Evolutionary conservation across 768 basidiomycete genomes (phyloP), one percentile per base, ranked within the genome.

Genomic region (Hypholoma sublateritium): DNA sequence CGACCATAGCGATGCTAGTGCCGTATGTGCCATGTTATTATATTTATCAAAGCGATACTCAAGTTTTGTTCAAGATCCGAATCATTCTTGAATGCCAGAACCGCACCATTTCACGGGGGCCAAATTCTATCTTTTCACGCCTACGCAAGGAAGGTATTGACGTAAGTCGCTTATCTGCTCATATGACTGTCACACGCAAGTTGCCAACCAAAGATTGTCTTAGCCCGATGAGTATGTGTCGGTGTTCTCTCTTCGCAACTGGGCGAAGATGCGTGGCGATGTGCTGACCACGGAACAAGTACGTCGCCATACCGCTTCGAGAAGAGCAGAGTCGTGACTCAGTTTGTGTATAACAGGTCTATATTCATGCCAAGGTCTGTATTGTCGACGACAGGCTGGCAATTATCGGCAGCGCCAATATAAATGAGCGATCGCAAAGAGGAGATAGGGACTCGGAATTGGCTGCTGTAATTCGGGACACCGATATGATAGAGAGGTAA

Each of bases 381-480:
- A 87, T 98, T 53, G 95, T 98, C 4, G 97, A 99, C 69, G 96
- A 99, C 69, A 86, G 97, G 51, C 76, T 95, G 56, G 94, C 85
- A 32, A 94, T 97, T 67, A 97, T 97, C 61, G 94, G 94, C 14
- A 95, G 93, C 53, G 96, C 96, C 16, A 98, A 97, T 70, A 94
- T 99, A 76, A 98, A 99, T 67, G 97, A 99, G 69, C 86, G 97
- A 36, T 96, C 93, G 13, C 92, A 93, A 67, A 82, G 93, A 25
- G 97, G 97, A 21, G 96, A 99, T 69, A 87, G 97, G 25, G 97
- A 99, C 71, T 98, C 96, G 2, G 97, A 99, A 69, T 70, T 98
- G 34, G 93, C 94, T 3, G 87, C 91, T 36, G 86, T 99, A 44
- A 91, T 98, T 50, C 80, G 94, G 59, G 97, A 99, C 66, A 98